Evolutionary conservation across 345 rosid species (phyloP), one percentile per base, ranked within the genome.

Genomic region (Streptanthus diversifolius): DNA sequence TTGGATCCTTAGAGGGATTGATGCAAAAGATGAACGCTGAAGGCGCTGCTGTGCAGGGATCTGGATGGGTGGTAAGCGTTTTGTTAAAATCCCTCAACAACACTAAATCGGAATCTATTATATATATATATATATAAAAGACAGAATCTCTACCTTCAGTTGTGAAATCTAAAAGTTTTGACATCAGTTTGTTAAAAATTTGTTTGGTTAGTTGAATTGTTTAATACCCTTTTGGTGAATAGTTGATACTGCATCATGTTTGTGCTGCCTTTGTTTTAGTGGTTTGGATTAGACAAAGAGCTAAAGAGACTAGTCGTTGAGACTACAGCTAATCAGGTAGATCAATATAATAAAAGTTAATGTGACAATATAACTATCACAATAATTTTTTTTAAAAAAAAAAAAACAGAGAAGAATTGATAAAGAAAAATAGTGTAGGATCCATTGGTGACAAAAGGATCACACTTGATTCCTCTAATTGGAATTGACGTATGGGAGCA

Each of bases 401-500:
- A 25, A 0, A 9, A 3, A 37, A 25, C 2, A 37, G 21, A 51
- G 10, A 51, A 63, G 1, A 35, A n/a, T 15, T 44, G 32, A 73
- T 14, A 9, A 9, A 63, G 9, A 7, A 37, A n/a, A 2, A 55
- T 24, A 48, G 0, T 70, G 55, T 81, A 93, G 97, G 99, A 95
- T 77, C 93, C 97, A 14, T 81, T 88, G 75, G 92, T 90, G 37
- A 87, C 97, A 17, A 90, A 86, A 80, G 96, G 92, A 61, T 41
- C 87, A 62, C 63, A 52, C 55, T 61, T 95, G 63, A 86, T 88
- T 82, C 97, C 97, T 29, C 76, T 95, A 52, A 80, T 95, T 52
- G 99, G 99, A 3, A 80, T 95, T 70, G 96, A 91, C 80, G 99
- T 91, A 21, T 95, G 97, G 99, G 99, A 95, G 84, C 99, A 91